Percentiles rank a stretch among this genome's conserved stretches.
These are phyloP conservation scores for Solanum paucissectum DNA, from an alignment of 257 asterid genomes.

Conservation along the genomic window DNA sequence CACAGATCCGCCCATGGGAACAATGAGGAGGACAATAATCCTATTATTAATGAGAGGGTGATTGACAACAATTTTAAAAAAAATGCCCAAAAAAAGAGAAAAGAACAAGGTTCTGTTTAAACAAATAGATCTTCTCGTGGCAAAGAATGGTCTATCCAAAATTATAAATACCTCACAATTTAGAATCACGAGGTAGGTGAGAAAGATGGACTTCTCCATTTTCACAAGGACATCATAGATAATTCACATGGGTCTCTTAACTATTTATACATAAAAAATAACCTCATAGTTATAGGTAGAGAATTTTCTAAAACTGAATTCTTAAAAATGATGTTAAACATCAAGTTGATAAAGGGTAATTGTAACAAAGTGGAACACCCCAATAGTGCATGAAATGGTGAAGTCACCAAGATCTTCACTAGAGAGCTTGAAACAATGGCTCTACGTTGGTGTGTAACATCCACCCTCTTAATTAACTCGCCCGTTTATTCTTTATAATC, in stretches of 20 bases:
- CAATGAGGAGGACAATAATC: too few species aligned
- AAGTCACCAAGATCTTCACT: background rate
- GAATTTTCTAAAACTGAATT: too few species aligned
- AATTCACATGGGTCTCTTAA: too few species aligned
- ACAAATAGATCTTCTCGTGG: background rate
- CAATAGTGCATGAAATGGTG: background rate
- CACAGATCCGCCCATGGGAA: too few species aligned
- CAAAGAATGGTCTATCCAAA: background rate
- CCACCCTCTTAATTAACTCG: background rate
- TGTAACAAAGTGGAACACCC: background rate
- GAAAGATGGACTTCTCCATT: too few species aligned
- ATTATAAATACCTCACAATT: background rate
- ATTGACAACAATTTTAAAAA: too few species aligned
- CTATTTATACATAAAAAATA: too few species aligned
- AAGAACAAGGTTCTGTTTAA: too few species aligned
- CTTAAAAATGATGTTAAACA: background rate
- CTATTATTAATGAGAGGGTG: too few species aligned
- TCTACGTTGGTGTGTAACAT: background rate
- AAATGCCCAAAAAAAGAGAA: too few species aligned
- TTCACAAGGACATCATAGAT: too few species aligned
- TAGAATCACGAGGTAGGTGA: background rate
- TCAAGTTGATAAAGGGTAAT: background rate
- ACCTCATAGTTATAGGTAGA: too few species aligned
- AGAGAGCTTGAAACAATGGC: background rate
- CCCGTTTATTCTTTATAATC: background rate